These are phyloP conservation scores for Talaromyces sp. DNA, from an alignment of 2,329 filamentous ascomycete species.

Conservation along the genomic window DNA sequence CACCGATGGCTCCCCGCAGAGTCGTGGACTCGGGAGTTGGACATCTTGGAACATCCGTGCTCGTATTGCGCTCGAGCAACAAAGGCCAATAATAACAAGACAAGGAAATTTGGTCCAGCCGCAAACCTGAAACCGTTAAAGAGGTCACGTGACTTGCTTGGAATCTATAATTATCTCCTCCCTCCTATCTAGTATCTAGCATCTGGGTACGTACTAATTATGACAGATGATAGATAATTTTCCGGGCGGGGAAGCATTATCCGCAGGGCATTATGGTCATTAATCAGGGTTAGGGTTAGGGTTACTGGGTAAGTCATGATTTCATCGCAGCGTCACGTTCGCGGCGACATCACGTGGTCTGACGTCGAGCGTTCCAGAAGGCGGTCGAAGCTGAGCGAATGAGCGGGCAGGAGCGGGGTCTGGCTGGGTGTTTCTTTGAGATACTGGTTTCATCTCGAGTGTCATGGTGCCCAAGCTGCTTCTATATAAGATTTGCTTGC, in stretches of 20 bases:
- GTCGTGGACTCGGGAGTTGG: not conserved
- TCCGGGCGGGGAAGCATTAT: too few species aligned
- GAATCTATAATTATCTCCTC: not conserved
- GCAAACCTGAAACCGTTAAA: not conserved
- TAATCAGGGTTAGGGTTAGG: not conserved
- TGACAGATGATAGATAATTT: too few species aligned
- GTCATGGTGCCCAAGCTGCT: not conserved
- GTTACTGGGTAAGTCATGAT: not conserved
- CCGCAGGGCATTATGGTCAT: not conserved
- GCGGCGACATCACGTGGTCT: constrained; percentile 7
- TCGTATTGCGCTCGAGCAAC: not conserved
- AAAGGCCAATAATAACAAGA: not conserved
- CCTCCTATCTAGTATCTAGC: not conserved
- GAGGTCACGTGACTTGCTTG: not conserved
- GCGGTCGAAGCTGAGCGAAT: constrained; percentile 10
- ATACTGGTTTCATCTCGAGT: not conserved
- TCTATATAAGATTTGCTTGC: constrained; percentile 5
- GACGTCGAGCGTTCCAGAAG: constrained; percentile 13
- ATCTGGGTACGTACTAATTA: too few species aligned
- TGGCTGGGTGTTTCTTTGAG: not conserved
- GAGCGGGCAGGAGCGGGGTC: constrained; percentile 8
- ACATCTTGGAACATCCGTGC: not conserved
- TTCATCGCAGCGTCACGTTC: not conserved
- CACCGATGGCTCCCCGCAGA: not conserved
- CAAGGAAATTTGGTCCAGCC: too few species aligned